Conservation (phyloP, 352 stramenopile genomes). For the Phytopythium cucurbitacearum region DNA sequence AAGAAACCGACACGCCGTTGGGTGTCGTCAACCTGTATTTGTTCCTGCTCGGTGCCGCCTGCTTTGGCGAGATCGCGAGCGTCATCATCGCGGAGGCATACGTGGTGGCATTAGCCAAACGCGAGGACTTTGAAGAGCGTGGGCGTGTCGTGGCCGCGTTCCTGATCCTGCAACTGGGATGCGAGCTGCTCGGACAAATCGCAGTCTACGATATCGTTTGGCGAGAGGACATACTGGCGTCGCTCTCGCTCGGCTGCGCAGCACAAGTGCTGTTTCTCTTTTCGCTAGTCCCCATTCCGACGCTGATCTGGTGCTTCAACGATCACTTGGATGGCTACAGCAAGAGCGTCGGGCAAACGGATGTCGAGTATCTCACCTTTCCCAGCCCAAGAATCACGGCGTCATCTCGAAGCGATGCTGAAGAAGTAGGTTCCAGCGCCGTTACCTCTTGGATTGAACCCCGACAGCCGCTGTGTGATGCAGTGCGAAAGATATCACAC, state of each 20-base stretch:
- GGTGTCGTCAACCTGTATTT: constrained; percentile 29
- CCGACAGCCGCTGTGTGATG: constrained; percentile 9
- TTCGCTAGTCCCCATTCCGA: constrained; percentile 29
- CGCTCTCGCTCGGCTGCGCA: constrained; percentile 22
- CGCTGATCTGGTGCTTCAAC: constrained; percentile 30
- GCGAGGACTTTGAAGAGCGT: constrained; percentile 21
- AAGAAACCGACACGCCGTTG: constrained; percentile 10
- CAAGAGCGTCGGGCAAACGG: constrained; percentile 11
- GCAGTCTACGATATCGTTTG: constrained; percentile 23
- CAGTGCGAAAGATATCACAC: background rate
- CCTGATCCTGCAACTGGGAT: constrained; percentile 26
- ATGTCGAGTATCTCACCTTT: background rate
- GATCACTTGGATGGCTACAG: constrained; percentile 26
- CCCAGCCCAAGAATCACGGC: constrained; percentile 15
- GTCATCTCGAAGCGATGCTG: constrained; percentile 9
- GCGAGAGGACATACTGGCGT: constrained; percentile 14
- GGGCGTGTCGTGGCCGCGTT: constrained; percentile 28
- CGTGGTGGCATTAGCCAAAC: constrained; percentile 35
- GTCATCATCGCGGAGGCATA: constrained; percentile 36
- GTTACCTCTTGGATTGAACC: constrained; percentile 14
- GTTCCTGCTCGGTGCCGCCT: constrained; percentile 26
- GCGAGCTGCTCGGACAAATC: constrained; percentile 30
- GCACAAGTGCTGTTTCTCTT: constrained; percentile 36
- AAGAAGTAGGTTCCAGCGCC: constrained; percentile 14
- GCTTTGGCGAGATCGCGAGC: constrained; percentile 39